phyloP scores from a whole-genome alignment of 495 filamentous ascomycete species.

The Penicilliopsis zonata region DNA sequence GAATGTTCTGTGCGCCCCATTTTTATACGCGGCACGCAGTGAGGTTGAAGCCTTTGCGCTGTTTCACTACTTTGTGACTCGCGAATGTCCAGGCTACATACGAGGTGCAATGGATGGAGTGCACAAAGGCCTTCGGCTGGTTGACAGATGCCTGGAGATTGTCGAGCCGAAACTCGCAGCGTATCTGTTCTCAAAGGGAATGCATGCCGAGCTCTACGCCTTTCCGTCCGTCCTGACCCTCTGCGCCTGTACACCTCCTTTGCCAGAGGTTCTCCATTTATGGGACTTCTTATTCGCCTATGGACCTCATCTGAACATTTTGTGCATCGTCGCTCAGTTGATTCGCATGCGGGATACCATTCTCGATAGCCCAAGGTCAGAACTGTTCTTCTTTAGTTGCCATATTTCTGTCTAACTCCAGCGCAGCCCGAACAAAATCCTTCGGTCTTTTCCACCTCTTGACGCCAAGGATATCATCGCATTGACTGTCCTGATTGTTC shows the following conservation, averaged over 20 bases:
- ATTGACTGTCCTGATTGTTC: slow-evolving; percentile 64
- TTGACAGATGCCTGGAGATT: slow-evolving; percentile 80
- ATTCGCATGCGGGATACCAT: slow-evolving; percentile 77
- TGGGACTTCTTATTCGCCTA: slow-evolving; percentile 99
- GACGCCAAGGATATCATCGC: slow-evolving; percentile 71
- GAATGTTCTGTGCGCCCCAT: slow-evolving; percentile 98
- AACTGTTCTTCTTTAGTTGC: not conserved
- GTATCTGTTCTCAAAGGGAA: slow-evolving; percentile 70
- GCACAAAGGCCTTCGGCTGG: slow-evolving; percentile 78
- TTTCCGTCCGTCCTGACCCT: slow-evolving; percentile 93
- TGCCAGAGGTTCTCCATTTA: slow-evolving; percentile 87
- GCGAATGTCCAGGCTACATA: slow-evolving; percentile 88
- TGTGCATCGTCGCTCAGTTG: slow-evolving; percentile 96
- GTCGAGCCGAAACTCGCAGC: slow-evolving; percentile 80
- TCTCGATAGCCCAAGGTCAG: slow-evolving; percentile 65
- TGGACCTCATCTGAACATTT: slow-evolving; percentile 83
- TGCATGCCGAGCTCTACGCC: slow-evolving; percentile 92
- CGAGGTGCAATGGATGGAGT: slow-evolving; percentile 95
- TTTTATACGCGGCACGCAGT: slow-evolving; percentile 87
- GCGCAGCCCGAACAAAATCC: slow-evolving; percentile 74
- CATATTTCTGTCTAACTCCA: slow-evolving; percentile 2
- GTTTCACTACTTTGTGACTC: slow-evolving; percentile 79
- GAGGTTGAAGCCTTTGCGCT: slow-evolving; percentile 90
- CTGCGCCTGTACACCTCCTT: slow-evolving; percentile 91
- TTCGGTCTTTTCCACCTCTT: slow-evolving; percentile 79